Base-by-base conservation (phyloP, 2,329 filamentous ascomycete species). In the Curvularia sp. region DNA sequence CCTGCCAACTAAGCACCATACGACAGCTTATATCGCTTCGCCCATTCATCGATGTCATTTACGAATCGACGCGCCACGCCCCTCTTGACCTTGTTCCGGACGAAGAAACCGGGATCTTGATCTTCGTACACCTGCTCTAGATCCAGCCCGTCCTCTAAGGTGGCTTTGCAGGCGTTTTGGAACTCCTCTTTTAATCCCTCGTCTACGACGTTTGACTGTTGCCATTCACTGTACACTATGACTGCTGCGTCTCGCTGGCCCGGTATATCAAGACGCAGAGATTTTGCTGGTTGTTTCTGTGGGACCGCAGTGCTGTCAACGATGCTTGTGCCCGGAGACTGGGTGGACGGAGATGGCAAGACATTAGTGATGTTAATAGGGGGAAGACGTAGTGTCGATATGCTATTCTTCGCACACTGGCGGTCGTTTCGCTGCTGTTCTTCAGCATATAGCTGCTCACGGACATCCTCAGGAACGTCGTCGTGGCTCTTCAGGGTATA, bases 291-390 rank as follows among this genome's bases (percentile, higher is more conserved):
- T 36, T 4, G 7, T 48, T 2, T 15, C 28, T 13, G 45, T 7
- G 5, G 3, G 3, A 18, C 15, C 13, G 21, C 21, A 15, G 10
- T 30, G 21, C 15, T 27, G 3, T 13, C 18, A 18, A 18, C 42
- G 1, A 50, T 28, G 43, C n/a, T n/a, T n/a, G n/a, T n/a, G n/a
- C n/a, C n/a, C n/a, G 52, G 45, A 2, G 53, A 61, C 49, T 57
- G n/a, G 49, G 54, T 18, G 25, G 61, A 13, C 9, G 10, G 51
- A 38, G 51, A 36, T 7, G 63, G 63, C 49, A 66, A 59, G 10
- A 72, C 63, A 45, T 75, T 60, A 61, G 69, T 70, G 45, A 78
- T 73, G 52, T 63, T 71, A 46, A 75, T 75, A 27, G 68, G 67
- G 30, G 67, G 70, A 59, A 59, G 55, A 32, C 36, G 58, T 25